Percentiles rank a stretch among this genome's conserved stretches.
Evolutionary conservation across 2,329 filamentous ascomycete species (phyloP).

Genomic region (Geosmithia putterillii): DNA sequence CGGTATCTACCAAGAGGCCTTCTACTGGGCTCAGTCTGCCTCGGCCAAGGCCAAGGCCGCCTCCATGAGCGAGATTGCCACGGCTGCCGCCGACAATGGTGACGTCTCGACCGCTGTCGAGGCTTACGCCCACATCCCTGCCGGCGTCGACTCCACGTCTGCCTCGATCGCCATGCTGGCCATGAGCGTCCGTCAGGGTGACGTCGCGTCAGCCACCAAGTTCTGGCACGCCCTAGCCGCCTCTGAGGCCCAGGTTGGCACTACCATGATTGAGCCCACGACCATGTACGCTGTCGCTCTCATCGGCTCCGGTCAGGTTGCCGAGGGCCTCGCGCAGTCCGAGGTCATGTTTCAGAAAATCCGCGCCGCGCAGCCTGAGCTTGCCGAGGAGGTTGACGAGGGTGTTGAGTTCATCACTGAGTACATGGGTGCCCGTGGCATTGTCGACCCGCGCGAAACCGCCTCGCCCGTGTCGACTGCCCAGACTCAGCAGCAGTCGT

Average conservation of each 20-base stretch:
- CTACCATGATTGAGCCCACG: constrained; percentile 70
- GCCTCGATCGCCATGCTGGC: constrained; percentile 75
- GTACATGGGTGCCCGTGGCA: constrained; percentile 44
- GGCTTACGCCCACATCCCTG: constrained; percentile 48
- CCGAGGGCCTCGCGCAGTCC: constrained; percentile 68
- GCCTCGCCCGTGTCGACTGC: constrained; percentile 31
- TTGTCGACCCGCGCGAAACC: constrained; percentile 41
- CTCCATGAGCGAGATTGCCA: constrained; percentile 62
- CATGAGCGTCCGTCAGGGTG: constrained; percentile 71
- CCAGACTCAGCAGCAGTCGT: constrained; percentile 29
- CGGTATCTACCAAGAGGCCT: constrained; percentile 60
- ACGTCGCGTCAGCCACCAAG: constrained; percentile 62
- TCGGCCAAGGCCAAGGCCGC: constrained; percentile 43
- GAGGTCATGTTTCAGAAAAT: constrained; percentile 83
- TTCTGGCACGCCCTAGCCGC: constrained; percentile 69
- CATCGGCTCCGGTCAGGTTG: constrained; percentile 72
- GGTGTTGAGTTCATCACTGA: constrained; percentile 56
- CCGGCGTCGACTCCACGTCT: constrained; percentile 34
- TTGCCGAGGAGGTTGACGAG: constrained; percentile 76
- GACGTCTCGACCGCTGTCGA: constrained; percentile 55
- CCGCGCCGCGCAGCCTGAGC: constrained; percentile 47
- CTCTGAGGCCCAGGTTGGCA: constrained; percentile 44
- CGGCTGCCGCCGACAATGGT: constrained; percentile 68
- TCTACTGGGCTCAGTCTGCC: constrained; percentile 58
- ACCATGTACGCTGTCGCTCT: constrained; percentile 85